These are phyloP conservation scores for Rhodotorula sp. DNA, from an alignment of 1,284 basidiomycete genomes.

Conservation along the genomic window DNA sequence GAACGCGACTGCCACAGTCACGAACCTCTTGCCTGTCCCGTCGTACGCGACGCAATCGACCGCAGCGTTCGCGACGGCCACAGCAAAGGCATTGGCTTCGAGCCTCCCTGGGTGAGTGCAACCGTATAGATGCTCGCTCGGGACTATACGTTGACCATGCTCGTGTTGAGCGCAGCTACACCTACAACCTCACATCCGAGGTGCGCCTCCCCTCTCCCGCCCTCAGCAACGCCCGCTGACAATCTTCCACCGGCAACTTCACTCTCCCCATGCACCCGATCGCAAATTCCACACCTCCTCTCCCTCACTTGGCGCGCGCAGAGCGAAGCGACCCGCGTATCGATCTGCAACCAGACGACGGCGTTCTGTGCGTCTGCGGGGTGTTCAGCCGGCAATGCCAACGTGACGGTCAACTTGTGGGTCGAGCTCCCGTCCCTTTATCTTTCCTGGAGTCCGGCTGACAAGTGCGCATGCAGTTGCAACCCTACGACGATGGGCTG, in stretches of 20 bases:
- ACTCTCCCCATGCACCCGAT: neutral
- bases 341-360: slow-evolving; percentile 32
- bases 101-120: slow-evolving; percentile 6
- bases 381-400: slow-evolving; percentile 8
- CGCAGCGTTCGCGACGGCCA: slow-evolving; percentile 6
- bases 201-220: slow-evolving; percentile 1
- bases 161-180: neutral
- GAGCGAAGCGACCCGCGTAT: slow-evolving; percentile 18
- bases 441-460: neutral
- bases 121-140: too few relatives aligned
- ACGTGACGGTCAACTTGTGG: slow-evolving; percentile 31
- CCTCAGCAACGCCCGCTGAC: neutral
- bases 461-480: slow-evolving; percentile 12
- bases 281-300: neutral
- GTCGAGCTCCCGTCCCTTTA: neutral
- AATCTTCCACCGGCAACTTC: neutral
- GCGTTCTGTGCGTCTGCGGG: slow-evolving; percentile 17
- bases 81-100: slow-evolving; percentile 17
- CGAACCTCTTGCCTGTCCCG: slow-evolving; percentile 5
- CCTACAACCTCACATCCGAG: slow-evolving; percentile 34
- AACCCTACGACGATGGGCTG: slow-evolving; percentile 34
- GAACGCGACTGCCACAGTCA: slow-evolving; percentile 1
- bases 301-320: neutral
- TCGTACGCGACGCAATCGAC: slow-evolving; percentile 3
- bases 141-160: too few relatives aligned